Percentiles rank a stretch among this genome's conserved stretches.
These are phyloP conservation scores for Collariella sp. DNA, from an alignment of 495 filamentous ascomycete genomes.

Conservation along the genomic window DNA sequence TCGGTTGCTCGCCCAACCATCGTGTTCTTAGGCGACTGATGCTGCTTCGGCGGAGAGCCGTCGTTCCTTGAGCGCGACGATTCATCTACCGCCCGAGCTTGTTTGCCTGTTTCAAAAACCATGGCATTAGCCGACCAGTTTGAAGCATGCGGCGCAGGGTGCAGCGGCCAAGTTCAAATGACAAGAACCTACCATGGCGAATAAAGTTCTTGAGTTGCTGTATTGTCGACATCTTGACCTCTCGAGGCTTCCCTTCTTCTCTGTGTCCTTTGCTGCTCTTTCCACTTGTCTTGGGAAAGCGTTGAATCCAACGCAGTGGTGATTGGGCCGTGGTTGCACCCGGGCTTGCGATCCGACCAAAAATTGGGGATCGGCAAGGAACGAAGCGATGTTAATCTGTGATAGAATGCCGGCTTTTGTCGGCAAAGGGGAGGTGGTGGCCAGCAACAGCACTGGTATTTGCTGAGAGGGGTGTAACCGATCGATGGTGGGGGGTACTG, in stretches of 20 bases:
- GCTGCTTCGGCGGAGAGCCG: conserved; percentile 46
- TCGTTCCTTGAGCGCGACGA: conserved; percentile 41
- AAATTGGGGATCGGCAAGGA: neutral
- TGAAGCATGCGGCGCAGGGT: neutral
- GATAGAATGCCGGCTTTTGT: neutral
- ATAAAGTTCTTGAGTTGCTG: conserved; percentile 88
- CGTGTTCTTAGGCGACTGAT: conserved; percentile 29
- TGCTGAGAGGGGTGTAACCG: conserved; percentile 6
- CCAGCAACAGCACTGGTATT: too few relatives aligned
- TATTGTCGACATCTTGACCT: conserved; percentile 63
- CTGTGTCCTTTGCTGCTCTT: neutral
- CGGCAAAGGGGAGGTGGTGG: neutral
- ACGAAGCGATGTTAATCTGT: neutral
- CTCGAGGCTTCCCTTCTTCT: neutral
- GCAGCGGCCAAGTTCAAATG: neutral
- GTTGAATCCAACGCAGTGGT: neutral
- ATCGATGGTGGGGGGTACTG: conserved; percentile 6
- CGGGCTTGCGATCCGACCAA: neutral
- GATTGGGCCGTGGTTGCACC: neutral
- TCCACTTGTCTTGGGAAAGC: too few relatives aligned
- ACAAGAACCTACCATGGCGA: conserved; percentile 61
- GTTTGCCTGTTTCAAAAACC: conserved; percentile 50
- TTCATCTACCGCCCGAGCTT: conserved; percentile 63
- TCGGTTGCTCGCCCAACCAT: conserved; percentile 21
- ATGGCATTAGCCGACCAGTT: conserved; percentile 23